These are phyloP conservation scores for Chalciporus piperatoides DNA, from an alignment of 1,284 basidiomycete species.

Conservation along the genomic window DNA sequence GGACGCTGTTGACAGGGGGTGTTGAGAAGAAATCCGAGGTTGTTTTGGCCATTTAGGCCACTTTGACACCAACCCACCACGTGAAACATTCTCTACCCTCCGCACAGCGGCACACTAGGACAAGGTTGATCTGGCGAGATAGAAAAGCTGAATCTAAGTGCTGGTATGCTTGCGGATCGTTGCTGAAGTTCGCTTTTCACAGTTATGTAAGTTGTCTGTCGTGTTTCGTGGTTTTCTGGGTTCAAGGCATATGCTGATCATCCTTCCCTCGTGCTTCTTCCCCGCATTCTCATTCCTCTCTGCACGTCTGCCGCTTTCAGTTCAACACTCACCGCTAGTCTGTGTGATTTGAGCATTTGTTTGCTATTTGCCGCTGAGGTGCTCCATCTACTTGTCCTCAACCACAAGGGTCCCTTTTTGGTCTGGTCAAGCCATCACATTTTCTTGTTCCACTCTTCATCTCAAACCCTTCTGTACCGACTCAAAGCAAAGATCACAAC, in stretches of 20 bases:
- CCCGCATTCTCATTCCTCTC: constrained; percentile 2
- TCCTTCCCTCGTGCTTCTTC: constrained; percentile 9
- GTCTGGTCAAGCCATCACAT: constrained; percentile 24
- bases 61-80: constrained; percentile 34
- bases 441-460: constrained; percentile 22
- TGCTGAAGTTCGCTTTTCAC: constrained; percentile 27
- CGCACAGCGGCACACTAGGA: constrained; percentile 20
- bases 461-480: constrained; percentile 23
- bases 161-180: constrained; percentile 32
- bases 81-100: constrained; percentile 27
- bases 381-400: constrained; percentile 19
- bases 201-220: constrained; percentile 38
- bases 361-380: constrained; percentile 28
- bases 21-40: constrained; percentile 31
- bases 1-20: constrained; percentile 23
- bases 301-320: constrained; percentile 5
- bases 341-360: constrained; percentile 32
- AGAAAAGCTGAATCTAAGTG: constrained; percentile 33
- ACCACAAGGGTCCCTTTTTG: constrained; percentile 28
- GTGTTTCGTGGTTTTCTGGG: constrained; percentile 24
- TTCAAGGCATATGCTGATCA: constrained; percentile 24
- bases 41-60: constrained; percentile 24
- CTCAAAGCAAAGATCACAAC: constrained; percentile 32
- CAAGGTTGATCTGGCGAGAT: constrained; percentile 14
- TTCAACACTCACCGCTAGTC: constrained; percentile 19